phyloP scores from a whole-genome alignment of 306 rosid genomes.

The Purshia tridentata region DNA sequence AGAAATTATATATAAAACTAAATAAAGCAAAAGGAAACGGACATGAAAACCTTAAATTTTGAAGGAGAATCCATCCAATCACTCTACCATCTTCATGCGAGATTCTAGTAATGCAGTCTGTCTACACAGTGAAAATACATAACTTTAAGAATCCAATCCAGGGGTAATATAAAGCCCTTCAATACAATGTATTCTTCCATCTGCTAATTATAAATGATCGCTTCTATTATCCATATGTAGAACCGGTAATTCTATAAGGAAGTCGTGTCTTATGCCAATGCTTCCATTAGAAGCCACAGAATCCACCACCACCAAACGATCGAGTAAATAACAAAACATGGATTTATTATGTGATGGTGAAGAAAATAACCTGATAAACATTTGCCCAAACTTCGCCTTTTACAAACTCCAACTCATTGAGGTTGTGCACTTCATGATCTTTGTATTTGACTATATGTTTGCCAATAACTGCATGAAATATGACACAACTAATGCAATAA shows the following conservation, averaged over 20 bases:
- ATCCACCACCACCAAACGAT: not conserved
- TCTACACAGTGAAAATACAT: constrained; percentile 43
- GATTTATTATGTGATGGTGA: constrained; percentile 11
- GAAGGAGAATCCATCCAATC: constrained; percentile 90
- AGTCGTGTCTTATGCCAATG: not conserved
- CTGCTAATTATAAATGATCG: not conserved
- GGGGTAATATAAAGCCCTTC: constrained; percentile 7
- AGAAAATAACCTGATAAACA: constrained; percentile 52
- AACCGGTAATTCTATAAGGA: not conserved
- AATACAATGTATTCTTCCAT: not conserved
- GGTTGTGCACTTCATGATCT: constrained; percentile 65
- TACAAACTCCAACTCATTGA: constrained; percentile 84
- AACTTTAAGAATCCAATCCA: constrained; percentile 18
- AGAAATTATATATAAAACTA: not conserved
- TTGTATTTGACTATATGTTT: constrained; percentile 60
- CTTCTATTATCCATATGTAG: not conserved
- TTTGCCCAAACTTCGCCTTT: constrained; percentile 94
- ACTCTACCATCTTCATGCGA: constrained; percentile 61
- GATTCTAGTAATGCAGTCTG: constrained; percentile 87
- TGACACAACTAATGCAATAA: not conserved
- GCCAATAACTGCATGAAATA: constrained; percentile 47
- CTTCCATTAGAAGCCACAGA: not conserved
- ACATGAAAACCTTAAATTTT: constrained; percentile 54
- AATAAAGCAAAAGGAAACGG: constrained; percentile 7
- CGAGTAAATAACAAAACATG: too few relatives aligned